Base-by-base conservation (phyloP, 2,329 filamentous ascomycete genomes). In the Beauveria sp. region DNA sequence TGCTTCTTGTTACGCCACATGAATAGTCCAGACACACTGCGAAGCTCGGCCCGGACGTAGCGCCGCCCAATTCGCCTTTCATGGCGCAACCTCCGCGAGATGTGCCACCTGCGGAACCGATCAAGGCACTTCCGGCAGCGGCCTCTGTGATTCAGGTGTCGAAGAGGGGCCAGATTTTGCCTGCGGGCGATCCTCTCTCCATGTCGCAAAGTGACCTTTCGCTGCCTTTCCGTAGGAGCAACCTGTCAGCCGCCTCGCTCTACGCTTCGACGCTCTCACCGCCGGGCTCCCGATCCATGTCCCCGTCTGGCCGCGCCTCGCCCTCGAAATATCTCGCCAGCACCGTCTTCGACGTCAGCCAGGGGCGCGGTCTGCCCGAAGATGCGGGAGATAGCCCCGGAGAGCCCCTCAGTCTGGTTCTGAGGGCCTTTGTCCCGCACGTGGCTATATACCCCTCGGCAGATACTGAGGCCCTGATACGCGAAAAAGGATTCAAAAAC, bases 381-480 rank as follows among this genome's bases (percentile, higher is more conserved):
- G 74, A 70, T 45, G 73, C 73, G 1, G 76, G 74, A 12, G 77
- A 80, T 49, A 77, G 74, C 62, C 79, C 80, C 1, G 76, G 78
- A 12, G 83, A 87, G 62, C 83, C 84, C 38, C 73, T 85, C 24
- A 82, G 81, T 65, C 77, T 96, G 55, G 88, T 98, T 49, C 80
- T 96, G 60, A 88, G 88, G 63, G 88, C 92, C 2, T 96, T 96
- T 72, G 90, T 93, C 16, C 96, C 95, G 1, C 90, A 95, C 65
- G 86, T 99, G 51, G 90, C 90, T 7, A 85, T 99, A 31, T 88
- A 93, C 67, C 85, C 91, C n/a, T 96, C 93, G 16, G 78, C 83
- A 18, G 93, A 98, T 71, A 95, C 91, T 1, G 89, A 97, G 70
- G 83, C 88, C 62, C 76, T 99, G 63, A 82, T 92, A 60, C 82